phyloP scores from a whole-genome alignment of 257 asterid species.

The Osmanthus fragrans region DNA sequence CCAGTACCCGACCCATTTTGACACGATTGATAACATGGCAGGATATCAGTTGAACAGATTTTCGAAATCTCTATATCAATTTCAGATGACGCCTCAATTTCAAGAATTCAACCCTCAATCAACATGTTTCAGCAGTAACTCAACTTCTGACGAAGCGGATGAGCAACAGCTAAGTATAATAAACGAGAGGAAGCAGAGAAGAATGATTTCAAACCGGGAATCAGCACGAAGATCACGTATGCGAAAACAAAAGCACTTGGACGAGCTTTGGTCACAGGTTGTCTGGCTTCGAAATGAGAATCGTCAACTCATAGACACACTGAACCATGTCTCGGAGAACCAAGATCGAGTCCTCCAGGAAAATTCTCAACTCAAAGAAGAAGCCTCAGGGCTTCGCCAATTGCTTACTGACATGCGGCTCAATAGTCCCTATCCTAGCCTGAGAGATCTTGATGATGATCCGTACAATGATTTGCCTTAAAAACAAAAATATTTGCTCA shows the following conservation, averaged over 20 bases:
- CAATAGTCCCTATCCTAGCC: conserved; percentile 46
- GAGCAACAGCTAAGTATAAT: conserved; percentile 67
- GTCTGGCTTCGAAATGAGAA: conserved; percentile 81
- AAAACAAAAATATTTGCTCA: conserved; percentile 16
- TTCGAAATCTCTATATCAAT: conserved; percentile 48
- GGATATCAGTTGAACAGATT: conserved; percentile 46
- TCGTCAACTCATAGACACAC: conserved; percentile 63
- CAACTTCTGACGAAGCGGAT: conserved; percentile 89
- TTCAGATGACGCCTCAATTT: conserved; percentile 50
- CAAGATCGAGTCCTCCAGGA: conserved; percentile 63
- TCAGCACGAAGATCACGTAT: conserved; percentile 89
- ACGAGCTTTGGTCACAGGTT: conserved; percentile 91
- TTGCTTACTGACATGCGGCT: conserved; percentile 68
- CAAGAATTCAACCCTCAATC: conserved; percentile 62
- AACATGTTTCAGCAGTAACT: conserved; percentile 68
- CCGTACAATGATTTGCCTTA: conserved; percentile 40
- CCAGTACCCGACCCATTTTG: conserved; percentile 49
- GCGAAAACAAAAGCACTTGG: conserved; percentile 90
- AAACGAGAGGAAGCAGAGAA: conserved; percentile 77
- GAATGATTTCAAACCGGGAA: conserved; percentile 90
- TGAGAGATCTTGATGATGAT: conserved; percentile 53
- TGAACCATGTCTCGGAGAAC: conserved; percentile 59
- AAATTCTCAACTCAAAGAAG: conserved; percentile 68
- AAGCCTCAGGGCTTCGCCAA: conserved; percentile 69
- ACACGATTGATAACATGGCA: conserved; percentile 30